phyloP scores from a whole-genome alignment of 345 rosid genomes.

The Eucalyptus leucophloia region DNA sequence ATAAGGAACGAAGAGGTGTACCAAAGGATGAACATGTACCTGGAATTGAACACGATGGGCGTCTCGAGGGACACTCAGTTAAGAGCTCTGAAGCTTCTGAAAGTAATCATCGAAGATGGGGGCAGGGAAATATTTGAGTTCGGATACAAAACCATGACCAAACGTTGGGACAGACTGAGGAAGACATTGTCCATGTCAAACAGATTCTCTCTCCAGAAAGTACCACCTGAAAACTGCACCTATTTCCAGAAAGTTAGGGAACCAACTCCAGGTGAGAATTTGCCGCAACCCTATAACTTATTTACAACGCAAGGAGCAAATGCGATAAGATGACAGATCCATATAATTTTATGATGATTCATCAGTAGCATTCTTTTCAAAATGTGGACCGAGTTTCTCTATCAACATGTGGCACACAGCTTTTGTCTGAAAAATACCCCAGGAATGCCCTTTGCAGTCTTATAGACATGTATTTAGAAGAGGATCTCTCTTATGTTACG shows the following conservation, averaged over 20 bases:
- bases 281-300: background rate
- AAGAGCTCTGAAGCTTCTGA: constrained; percentile 33
- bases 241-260: constrained; percentile 18
- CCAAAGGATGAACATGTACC: constrained; percentile 17
- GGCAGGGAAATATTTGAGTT: constrained; percentile 4
- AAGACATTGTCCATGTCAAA: background rate
- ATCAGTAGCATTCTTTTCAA: background rate
- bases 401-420: background rate
- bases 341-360: background rate
- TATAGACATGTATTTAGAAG: background rate
- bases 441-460: background rate
- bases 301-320: background rate
- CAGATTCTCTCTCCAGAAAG: constrained; percentile 13
- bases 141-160: constrained; percentile 4
- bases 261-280: constrained; percentile 10
- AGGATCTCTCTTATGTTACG: background rate
- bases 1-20: constrained; percentile 44
- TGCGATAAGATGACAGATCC: background rate
- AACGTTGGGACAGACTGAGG: constrained; percentile 3
- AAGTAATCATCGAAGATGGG: constrained; percentile 15
- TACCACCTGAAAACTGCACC: constrained; percentile 26
- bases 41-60: constrained; percentile 23
- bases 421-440: background rate
- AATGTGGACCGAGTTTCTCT: background rate
- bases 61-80: constrained; percentile 51